Evolutionary conservation across 306 rosid species (phyloP).

Genomic region (Sicyos baderoa): DNA sequence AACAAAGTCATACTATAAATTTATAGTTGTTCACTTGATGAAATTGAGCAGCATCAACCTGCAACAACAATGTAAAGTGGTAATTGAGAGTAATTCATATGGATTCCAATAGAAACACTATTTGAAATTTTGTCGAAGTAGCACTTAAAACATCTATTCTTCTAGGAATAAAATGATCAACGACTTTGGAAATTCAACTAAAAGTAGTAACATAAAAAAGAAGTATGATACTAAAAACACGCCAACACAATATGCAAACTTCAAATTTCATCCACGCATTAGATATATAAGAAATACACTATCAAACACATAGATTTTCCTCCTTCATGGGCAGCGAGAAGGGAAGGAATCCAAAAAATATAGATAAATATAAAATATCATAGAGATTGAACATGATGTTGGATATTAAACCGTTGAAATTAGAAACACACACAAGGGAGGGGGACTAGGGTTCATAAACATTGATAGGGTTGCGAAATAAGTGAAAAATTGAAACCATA

Average conservation of each 20-base stretch:
- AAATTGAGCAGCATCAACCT: too few species aligned
- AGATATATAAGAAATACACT: neutral
- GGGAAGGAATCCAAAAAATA: neutral
- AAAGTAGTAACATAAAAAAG: neutral
- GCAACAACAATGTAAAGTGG: too few species aligned
- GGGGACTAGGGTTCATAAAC: neutral
- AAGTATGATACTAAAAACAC: neutral
- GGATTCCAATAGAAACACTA: too few species aligned
- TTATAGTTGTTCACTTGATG: too few species aligned
- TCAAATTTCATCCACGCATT: neutral
- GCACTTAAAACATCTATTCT: too few species aligned
- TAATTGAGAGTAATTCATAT: too few species aligned
- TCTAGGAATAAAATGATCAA: too few species aligned
- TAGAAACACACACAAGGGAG: neutral
- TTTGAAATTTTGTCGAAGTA: too few species aligned
- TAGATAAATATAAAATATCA: neutral
- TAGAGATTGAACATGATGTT: neutral
- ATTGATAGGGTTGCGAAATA: neutral
- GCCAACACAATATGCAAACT: neutral
- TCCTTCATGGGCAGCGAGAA: neutral
- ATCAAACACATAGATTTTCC: neutral
- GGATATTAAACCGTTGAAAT: neutral
- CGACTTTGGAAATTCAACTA: too few species aligned
- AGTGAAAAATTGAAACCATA: neutral
- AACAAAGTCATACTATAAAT: too few species aligned